These are phyloP conservation scores for Fomitopsis betulina DNA, from an alignment of 1,284 basidiomycete genomes.

Conservation along the genomic window DNA sequence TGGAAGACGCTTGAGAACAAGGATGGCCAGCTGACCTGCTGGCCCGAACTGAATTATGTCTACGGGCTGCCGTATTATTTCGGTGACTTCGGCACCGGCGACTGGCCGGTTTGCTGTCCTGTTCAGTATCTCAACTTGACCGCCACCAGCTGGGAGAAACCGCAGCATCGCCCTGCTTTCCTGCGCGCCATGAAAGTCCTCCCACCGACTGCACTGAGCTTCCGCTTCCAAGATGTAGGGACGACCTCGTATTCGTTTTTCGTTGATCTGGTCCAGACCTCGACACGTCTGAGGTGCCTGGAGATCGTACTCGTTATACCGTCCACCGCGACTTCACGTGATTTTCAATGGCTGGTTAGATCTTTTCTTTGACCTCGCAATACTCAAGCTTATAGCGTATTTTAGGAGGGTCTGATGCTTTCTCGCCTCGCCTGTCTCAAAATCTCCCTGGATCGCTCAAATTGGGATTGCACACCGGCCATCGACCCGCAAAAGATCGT, in stretches of 20 bases:
- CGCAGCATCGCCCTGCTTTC: background rate
- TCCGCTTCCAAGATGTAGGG: background rate
- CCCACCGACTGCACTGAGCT: background rate
- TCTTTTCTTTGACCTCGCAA: background rate
- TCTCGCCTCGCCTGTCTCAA: background rate
- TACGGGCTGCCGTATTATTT: conserved; percentile 1
- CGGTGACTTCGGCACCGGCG: background rate
- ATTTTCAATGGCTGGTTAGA: background rate
- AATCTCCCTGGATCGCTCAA: background rate
- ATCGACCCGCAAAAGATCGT: background rate
- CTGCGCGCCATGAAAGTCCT: conserved; percentile 1
- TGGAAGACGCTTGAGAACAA: background rate
- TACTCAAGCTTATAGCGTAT: background rate
- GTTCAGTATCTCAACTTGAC: background rate
- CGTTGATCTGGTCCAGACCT: background rate
- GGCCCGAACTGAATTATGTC: background rate
- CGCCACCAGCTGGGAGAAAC: background rate
- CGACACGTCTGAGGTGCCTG: background rate
- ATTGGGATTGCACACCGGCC: background rate
- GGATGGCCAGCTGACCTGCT: background rate
- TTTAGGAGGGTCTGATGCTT: background rate
- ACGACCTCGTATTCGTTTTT: background rate
- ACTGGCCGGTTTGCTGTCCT: background rate
- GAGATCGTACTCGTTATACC: background rate
- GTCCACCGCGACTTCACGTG: background rate